Conservation (phyloP, 2,329 filamentous ascomycete genomes). For the Fusarium robinianum region DNA sequence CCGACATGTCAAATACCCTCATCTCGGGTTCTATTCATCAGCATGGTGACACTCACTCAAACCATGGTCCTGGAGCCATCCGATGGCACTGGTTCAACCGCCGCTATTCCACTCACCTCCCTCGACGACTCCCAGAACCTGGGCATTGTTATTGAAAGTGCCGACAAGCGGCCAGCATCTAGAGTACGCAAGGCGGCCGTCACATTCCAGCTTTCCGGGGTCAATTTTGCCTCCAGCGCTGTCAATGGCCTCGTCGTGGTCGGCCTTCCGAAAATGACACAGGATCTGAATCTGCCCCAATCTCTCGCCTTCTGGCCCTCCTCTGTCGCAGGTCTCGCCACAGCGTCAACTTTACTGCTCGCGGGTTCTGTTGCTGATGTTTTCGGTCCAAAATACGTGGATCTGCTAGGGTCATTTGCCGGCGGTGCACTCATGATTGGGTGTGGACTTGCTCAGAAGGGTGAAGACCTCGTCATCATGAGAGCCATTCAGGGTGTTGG, state of each 20-base stretch:
- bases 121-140: not conserved
- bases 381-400: slow-evolving; percentile 40
- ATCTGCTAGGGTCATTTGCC: slow-evolving; percentile 41
- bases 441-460: slow-evolving; percentile 37
- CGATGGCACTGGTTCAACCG: not conserved
- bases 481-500: slow-evolving; percentile 48
- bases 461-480: slow-evolving; percentile 44
- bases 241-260: slow-evolving; percentile 43
- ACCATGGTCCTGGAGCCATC: not conserved
- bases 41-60: slow-evolving; percentile 4
- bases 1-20: not conserved
- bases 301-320: slow-evolving; percentile 47
- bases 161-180: slow-evolving; percentile 3
- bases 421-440: slow-evolving; percentile 40
- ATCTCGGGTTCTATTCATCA: too few species aligned
- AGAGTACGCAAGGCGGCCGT: slow-evolving; percentile 27
- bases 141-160: not conserved
- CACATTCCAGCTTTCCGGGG: slow-evolving; percentile 31
- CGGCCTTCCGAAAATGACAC: slow-evolving; percentile 47
- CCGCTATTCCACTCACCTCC: not conserved
- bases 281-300: slow-evolving; percentile 40
- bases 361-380: slow-evolving; percentile 47
- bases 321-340: slow-evolving; percentile 43
- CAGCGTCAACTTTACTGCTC: slow-evolving; percentile 44
- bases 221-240: slow-evolving; percentile 33